These are phyloP conservation scores for Globisporangium megalacanthum DNA, from an alignment of 352 stramenopile species.

Conservation along the genomic window DNA sequence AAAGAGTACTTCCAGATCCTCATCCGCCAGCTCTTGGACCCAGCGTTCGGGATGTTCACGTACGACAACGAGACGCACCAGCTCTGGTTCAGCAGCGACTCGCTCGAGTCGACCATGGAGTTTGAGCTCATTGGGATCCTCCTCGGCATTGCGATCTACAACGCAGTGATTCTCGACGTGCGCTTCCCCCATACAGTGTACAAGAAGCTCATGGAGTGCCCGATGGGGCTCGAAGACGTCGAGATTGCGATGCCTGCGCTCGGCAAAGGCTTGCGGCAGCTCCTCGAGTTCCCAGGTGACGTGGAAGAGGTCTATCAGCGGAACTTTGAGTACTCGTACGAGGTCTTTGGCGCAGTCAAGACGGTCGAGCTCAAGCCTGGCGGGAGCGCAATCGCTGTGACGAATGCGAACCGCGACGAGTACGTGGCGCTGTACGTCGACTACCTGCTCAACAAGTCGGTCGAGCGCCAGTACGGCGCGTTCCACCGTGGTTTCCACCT, in stretches of 20 bases:
- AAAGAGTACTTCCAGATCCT: constrained; percentile 86
- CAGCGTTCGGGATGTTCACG: constrained; percentile 75
- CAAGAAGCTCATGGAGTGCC: constrained; percentile 70
- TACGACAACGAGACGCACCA: constrained; percentile 65
- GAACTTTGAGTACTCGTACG: constrained; percentile 78
- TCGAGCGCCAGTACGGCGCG: constrained; percentile 56
- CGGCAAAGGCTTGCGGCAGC: constrained; percentile 53
- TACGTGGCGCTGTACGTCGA: constrained; percentile 74
- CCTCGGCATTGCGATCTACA: constrained; percentile 80
- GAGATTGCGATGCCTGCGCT: constrained; percentile 52
- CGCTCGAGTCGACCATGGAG: constrained; percentile 75
- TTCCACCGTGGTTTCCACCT: constrained; percentile 76
- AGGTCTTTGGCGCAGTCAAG: constrained; percentile 76
- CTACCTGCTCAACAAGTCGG: constrained; percentile 56
- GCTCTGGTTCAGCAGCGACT: constrained; percentile 82
- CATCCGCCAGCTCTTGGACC: constrained; percentile 65
- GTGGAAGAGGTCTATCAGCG: constrained; percentile 66
- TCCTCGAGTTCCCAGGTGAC: constrained; percentile 64
- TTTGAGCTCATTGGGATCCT: constrained; percentile 84
- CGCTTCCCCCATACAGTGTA: constrained; percentile 79
- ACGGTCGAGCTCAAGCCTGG: constrained; percentile 67
- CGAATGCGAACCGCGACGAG: constrained; percentile 57
- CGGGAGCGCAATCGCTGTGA: constrained; percentile 55
- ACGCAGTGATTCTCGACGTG: constrained; percentile 77
- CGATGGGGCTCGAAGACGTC: constrained; percentile 49